Conservation (phyloP, 164 flowering plant genomes). For the Berberis vulgaris region DNA sequence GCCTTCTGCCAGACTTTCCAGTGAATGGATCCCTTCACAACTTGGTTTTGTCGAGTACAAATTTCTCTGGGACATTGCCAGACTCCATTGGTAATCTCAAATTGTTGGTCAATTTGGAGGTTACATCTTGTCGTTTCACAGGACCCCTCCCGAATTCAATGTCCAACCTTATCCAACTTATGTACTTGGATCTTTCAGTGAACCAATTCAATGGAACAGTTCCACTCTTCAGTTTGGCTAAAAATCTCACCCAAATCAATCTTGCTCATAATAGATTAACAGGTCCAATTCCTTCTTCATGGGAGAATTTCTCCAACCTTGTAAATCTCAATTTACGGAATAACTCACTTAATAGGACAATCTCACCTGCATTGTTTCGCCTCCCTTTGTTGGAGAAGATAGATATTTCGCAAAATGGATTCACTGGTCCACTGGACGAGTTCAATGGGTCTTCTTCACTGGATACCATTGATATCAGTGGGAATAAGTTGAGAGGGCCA, state of each 20-base stretch:
- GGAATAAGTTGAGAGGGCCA: slow-evolving; percentile 27
- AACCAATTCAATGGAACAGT: slow-evolving; percentile 31
- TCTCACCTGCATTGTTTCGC: slow-evolving; percentile 31
- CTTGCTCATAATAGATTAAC: slow-evolving; percentile 22
- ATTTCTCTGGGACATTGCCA: slow-evolving; percentile 30
- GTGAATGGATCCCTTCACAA: slow-evolving; percentile 13
- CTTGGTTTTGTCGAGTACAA: slow-evolving; percentile 19
- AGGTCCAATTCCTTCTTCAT: slow-evolving; percentile 22
- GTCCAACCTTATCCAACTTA: slow-evolving; percentile 20
- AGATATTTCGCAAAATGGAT: slow-evolving; percentile 21
- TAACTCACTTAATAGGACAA: slow-evolving; percentile 30
- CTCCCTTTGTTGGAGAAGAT: slow-evolving; percentile 24
- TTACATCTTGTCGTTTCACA: slow-evolving; percentile 19
- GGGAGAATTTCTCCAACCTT: slow-evolving; percentile 19
- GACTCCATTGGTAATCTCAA: slow-evolving; percentile 24
- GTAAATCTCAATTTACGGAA: slow-evolving; percentile 15
- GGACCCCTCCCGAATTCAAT: slow-evolving; percentile 34
- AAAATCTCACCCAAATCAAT: slow-evolving; percentile 21
- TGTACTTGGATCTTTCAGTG: slow-evolving; percentile 32
- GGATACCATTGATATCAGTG: slow-evolving; percentile 15
- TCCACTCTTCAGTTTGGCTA: slow-evolving; percentile 19
- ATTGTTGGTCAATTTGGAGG: slow-evolving; percentile 23
- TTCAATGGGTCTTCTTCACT: slow-evolving; percentile 11
- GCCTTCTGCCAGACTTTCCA: slow-evolving; percentile 24
- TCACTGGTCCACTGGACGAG: slow-evolving; percentile 21